Conservation (phyloP, 2,329 filamentous ascomycete genomes). For the Apiospora hydei region DNA sequence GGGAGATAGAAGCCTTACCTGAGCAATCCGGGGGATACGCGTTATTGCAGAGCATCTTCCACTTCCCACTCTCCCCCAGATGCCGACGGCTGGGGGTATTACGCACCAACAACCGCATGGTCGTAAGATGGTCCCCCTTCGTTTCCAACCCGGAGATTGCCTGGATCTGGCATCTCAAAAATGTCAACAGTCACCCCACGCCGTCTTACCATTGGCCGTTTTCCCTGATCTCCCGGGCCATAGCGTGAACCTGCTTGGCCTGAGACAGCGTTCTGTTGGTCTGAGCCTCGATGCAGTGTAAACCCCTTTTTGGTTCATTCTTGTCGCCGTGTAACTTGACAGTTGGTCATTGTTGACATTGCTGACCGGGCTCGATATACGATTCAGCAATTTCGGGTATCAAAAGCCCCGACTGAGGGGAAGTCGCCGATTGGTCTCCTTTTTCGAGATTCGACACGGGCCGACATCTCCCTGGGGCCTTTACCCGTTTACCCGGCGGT, state of each 20-base stretch:
- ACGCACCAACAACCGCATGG: not conserved
- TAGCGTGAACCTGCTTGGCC: conserved; percentile 2
- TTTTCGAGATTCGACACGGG: not conserved
- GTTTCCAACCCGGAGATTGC: not conserved
- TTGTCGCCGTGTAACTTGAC: not conserved
- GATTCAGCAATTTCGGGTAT: not conserved
- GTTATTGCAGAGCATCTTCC: not conserved
- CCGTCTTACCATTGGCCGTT: conserved; percentile 7
- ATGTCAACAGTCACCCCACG: conserved; percentile 2
- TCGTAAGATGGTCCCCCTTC: not conserved
- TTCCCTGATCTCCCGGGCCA: not conserved
- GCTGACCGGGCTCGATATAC: not conserved
- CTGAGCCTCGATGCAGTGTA: not conserved
- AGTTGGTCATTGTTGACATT: not conserved
- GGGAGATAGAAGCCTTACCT: not conserved
- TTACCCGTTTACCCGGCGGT: conserved; percentile 17
- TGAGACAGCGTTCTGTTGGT: not conserved
- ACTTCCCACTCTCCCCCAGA: not conserved
- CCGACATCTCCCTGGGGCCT: not conserved
- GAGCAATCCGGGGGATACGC: not conserved
- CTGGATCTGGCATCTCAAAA: not conserved
- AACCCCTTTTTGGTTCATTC: not conserved
- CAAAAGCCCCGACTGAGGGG: not conserved
- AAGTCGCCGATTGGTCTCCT: conserved; percentile 19
- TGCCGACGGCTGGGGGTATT: not conserved